Conservation (phyloP, 352 stramenopile genomes). For the Peronosclerospora sorghi region DNA sequence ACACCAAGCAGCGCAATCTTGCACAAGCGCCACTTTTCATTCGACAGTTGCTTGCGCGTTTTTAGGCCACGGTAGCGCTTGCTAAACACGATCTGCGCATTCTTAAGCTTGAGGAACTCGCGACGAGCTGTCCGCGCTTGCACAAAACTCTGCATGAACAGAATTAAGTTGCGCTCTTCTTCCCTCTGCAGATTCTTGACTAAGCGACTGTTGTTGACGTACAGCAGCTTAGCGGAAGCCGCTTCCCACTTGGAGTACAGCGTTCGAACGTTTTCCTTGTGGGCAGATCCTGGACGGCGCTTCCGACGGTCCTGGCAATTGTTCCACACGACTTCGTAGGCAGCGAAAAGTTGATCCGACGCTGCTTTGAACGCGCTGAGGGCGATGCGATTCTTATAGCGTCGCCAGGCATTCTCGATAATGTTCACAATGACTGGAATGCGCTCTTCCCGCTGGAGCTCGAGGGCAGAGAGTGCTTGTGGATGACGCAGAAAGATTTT, state of each 20-base stretch:
- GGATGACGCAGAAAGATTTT: slow-evolving; percentile 87
- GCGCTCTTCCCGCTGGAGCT: slow-evolving; percentile 67
- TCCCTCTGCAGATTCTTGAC: slow-evolving; percentile 39
- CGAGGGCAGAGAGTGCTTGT: slow-evolving; percentile 78
- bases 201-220: slow-evolving; percentile 31
- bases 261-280: slow-evolving; percentile 41
- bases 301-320: slow-evolving; percentile 69
- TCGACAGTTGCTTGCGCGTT: slow-evolving; percentile 58
- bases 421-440: slow-evolving; percentile 74
- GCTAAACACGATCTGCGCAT: slow-evolving; percentile 61
- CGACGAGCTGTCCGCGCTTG: slow-evolving; percentile 37
- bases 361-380: slow-evolving; percentile 48
- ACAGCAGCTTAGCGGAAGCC: slow-evolving; percentile 41
- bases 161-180: slow-evolving; percentile 53
- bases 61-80: slow-evolving; percentile 68
- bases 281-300: slow-evolving; percentile 35
- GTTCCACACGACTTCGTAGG: slow-evolving; percentile 39
- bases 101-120: slow-evolving; percentile 43
- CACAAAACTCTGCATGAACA: slow-evolving; percentile 71
- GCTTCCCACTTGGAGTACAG: slow-evolving; percentile 56
- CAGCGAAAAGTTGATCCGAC: slow-evolving; percentile 34
- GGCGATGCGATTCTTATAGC: slow-evolving; percentile 67
- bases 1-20: slow-evolving; percentile 65
- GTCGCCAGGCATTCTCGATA: slow-evolving; percentile 74
- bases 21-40: slow-evolving; percentile 56